A percentile compares a stretch with the other conserved stretches of the same genome.
Evolutionary conservation across 352 stramenopile genomes (phyloP).

Genomic region (Phytophthora sansomeana): DNA sequence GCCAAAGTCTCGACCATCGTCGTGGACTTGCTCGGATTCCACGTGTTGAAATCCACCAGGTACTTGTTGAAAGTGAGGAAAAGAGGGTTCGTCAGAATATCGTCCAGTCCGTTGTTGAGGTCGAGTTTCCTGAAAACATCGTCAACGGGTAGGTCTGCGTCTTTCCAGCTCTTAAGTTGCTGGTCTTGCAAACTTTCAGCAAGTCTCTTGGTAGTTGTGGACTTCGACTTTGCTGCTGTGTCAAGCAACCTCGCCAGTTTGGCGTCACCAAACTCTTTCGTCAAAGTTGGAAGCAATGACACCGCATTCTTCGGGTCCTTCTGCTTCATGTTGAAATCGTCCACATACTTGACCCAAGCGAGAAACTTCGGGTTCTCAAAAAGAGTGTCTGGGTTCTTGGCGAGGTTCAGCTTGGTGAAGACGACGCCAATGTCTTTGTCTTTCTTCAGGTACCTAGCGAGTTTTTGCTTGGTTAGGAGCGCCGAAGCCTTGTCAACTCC

Average conservation of each 20-base stretch:
- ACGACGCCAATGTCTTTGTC: too few species aligned
- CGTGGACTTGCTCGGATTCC: neutral
- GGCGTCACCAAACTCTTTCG: neutral
- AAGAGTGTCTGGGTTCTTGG: neutral
- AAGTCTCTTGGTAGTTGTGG: neutral
- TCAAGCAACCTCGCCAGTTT: neutral
- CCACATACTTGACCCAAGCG: neutral
- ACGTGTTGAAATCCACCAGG: slow-evolving; percentile 5
- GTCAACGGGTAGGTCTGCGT: neutral
- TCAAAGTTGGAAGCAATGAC: slow-evolving; percentile 4
- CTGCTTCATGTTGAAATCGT: neutral
- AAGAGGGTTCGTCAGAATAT: neutral
- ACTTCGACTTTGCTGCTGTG: neutral
- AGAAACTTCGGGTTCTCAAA: neutral
- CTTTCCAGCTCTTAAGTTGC: neutral
- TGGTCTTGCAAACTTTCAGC: slow-evolving; percentile 1
- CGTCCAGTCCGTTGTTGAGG: neutral
- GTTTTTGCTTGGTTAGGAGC: too few species aligned
- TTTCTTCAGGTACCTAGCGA: too few species aligned
- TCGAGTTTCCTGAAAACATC: neutral
- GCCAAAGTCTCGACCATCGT: neutral
- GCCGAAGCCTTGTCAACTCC: too few species aligned
- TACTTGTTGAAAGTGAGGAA: slow-evolving; percentile 7
- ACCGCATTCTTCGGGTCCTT: neutral
- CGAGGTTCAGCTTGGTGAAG: slow-evolving; percentile 8